Evolutionary conservation across 73 alveolate species (phyloP), one percentile per base, ranked within the genome.

Genomic region (Paramecium sonneborni): DNA sequence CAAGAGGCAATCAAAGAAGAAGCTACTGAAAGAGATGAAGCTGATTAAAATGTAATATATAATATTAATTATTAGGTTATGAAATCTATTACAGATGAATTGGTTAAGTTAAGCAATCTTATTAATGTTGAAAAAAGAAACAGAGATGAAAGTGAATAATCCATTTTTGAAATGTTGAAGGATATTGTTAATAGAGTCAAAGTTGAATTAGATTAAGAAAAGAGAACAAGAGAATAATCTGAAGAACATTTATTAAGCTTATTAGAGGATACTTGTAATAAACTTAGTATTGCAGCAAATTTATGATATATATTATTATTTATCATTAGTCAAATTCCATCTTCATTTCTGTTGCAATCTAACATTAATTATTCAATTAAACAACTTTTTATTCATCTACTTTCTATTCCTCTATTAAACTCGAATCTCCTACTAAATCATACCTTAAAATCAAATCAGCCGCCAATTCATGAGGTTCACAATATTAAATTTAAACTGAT

Each of bases 101-200:
- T 97, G 76, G 94, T 82, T 48, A 94, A 89, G 56, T 69, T 95
- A 23, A 93, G 92, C 20, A 92, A 95, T 68, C 69, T 86, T 9
- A 92, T 96, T 57, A 86, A 86, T 46, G 79, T 92, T 57, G 99
- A 96, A 85, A 96, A 93, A 94, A 94, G 95, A 87, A 95, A 95
- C 26, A 95, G 98, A 92, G 99, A 97, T 74, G 98, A 97, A 85
- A 97, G 98, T 57, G 99, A 97, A 82, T 98, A 97, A 88, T 96
- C 98, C 20, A 92, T 97, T 26, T 92, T 97, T 23, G 99, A 97
- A 85, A 97, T 97, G 99, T 92, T 97, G 57, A 97, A 95, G 68
- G 97, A 96, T 57, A 95, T 97, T 89, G 96, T 96, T 4, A 95
- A 95, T 92, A 96, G 96, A 93, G 97, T 96, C 20, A 97, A 97